A percentile compares a stretch with the other conserved stretches of the same genome.
phyloP scores from a whole-genome alignment of 1,284 basidiomycete genomes.

The Lentinula novae-zelandiae region DNA sequence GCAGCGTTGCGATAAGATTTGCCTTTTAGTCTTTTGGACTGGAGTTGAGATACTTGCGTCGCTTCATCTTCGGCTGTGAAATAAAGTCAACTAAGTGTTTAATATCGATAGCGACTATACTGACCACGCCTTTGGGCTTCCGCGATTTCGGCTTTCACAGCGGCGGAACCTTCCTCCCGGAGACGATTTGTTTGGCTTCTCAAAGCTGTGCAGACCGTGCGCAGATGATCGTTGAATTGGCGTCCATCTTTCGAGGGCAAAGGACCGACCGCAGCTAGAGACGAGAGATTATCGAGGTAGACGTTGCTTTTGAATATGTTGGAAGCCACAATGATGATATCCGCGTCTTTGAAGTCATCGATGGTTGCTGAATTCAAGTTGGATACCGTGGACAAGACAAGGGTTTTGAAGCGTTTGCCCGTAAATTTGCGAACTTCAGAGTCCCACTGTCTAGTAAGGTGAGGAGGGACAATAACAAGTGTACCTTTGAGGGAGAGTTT shows the following conservation, averaged over 20 bases:
- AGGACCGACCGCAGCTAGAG: constrained; percentile 62
- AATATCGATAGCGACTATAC: constrained; percentile 18
- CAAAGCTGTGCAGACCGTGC: constrained; percentile 57
- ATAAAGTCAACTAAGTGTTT: constrained; percentile 7
- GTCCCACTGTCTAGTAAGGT: constrained; percentile 88
- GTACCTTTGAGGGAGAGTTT: constrained; percentile 79
- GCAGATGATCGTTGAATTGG: constrained; percentile 83
- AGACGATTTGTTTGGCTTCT: constrained; percentile 66
- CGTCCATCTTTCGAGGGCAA: constrained; percentile 73
- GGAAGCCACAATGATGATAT: constrained; percentile 86
- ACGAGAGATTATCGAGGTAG: constrained; percentile 75
- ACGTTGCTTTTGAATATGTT: constrained; percentile 77
- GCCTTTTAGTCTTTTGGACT: constrained; percentile 71
- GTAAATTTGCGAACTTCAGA: constrained; percentile 86
- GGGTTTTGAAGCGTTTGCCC: constrained; percentile 55
- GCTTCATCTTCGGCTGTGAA: constrained; percentile 43
- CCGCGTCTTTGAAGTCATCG: constrained; percentile 74
- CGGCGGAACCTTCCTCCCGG: constrained; percentile 55
- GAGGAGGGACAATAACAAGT: constrained; percentile 85
- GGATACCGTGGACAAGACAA: constrained; percentile 68
- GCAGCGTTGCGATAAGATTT: constrained; percentile 62
- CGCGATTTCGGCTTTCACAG: constrained; percentile 60
- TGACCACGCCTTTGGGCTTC: constrained; percentile 56
- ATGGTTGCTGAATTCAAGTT: constrained; percentile 79
- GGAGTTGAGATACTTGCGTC: constrained; percentile 38